A percentile compares a stretch with the other conserved stretches of the same genome.
Evolutionary conservation across 306 rosid species (phyloP).

Genomic region (Lotus japonicus): DNA sequence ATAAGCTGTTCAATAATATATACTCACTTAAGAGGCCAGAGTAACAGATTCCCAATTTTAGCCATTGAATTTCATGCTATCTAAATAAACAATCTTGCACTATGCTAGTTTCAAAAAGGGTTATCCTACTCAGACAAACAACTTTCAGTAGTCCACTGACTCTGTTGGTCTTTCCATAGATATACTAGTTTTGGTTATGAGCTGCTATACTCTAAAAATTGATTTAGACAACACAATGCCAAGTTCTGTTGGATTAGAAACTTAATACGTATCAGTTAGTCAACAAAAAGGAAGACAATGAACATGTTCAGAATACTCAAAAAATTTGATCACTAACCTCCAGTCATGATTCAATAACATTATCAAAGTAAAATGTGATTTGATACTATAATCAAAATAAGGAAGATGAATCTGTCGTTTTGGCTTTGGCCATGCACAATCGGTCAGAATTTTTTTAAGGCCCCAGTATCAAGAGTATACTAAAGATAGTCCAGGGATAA

Average conservation of each 20-base stretch:
- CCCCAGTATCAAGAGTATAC: no score
- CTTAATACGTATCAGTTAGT: not conserved
- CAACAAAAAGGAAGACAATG: not conserved
- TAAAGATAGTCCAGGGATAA: no score
- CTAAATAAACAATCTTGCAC: not conserved
- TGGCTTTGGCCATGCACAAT: no score
- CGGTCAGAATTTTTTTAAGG: no score
- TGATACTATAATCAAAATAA: no score
- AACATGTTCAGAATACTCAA: not conserved
- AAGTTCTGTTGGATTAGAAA: not conserved
- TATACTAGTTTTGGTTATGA: not conserved
- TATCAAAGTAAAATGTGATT: no score
- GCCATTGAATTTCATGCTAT: not conserved
- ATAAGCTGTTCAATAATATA: not conserved
- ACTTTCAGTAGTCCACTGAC: not conserved
- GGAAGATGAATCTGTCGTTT: no score
- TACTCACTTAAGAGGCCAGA: constrained; percentile 1
- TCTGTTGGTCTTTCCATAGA: not conserved
- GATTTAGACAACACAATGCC: not conserved
- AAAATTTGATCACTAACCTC: constrained; percentile 1
- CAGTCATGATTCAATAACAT: not conserved
- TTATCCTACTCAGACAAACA: not conserved
- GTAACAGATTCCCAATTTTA: not conserved
- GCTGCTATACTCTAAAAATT: not conserved
- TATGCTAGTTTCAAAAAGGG: not conserved